Percentiles rank a stretch among this genome's conserved stretches.
These are phyloP conservation scores for Aspergillus ellipticus DNA, from an alignment of 495 filamentous ascomycete genomes.

Conservation along the genomic window DNA sequence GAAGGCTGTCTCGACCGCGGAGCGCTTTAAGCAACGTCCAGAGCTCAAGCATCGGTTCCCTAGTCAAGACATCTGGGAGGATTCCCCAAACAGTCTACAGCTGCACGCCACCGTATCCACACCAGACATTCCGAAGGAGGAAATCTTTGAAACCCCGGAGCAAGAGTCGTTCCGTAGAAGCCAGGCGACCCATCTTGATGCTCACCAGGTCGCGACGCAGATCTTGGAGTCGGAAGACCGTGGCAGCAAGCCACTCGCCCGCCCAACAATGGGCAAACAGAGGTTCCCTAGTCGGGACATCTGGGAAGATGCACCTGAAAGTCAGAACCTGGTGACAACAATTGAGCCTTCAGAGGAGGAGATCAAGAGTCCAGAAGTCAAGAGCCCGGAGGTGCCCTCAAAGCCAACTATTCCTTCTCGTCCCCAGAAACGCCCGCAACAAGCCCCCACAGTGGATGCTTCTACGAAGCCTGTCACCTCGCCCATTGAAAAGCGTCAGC, in stretches of 20 bases:
- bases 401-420: slow-evolving; percentile 46
- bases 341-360: slow-evolving; percentile 59
- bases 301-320: slow-evolving; percentile 94
- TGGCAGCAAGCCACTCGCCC: slow-evolving; percentile 39
- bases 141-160: slow-evolving; percentile 54
- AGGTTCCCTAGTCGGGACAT: slow-evolving; percentile 93
- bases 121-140: slow-evolving; percentile 52
- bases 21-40: slow-evolving; percentile 60
- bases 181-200: slow-evolving; percentile 44
- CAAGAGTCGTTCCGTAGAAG: slow-evolving; percentile 50
- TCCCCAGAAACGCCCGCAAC: slow-evolving; percentile 35
- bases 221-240: slow-evolving; percentile 31
- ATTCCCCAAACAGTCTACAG: slow-evolving; percentile 83
- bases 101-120: slow-evolving; percentile 81
- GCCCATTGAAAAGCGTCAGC: slow-evolving; percentile 44
- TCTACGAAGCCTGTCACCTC: slow-evolving; percentile 30
- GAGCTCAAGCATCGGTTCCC: slow-evolving; percentile 77
- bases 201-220: slow-evolving; percentile 42
- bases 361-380: slow-evolving; percentile 37
- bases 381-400: slow-evolving; percentile 35
- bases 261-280: slow-evolving; percentile 54
- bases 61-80: slow-evolving; percentile 95
- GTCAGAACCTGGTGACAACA: slow-evolving; percentile 73
- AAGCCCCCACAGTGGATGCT: slow-evolving; percentile 33
- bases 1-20: slow-evolving; percentile 51